A percentile compares a stretch with the other conserved stretches of the same genome.
These are phyloP conservation scores for Naganishia vaughanmartiniae DNA, from an alignment of 768 basidiomycete genomes.

Conservation along the genomic window DNA sequence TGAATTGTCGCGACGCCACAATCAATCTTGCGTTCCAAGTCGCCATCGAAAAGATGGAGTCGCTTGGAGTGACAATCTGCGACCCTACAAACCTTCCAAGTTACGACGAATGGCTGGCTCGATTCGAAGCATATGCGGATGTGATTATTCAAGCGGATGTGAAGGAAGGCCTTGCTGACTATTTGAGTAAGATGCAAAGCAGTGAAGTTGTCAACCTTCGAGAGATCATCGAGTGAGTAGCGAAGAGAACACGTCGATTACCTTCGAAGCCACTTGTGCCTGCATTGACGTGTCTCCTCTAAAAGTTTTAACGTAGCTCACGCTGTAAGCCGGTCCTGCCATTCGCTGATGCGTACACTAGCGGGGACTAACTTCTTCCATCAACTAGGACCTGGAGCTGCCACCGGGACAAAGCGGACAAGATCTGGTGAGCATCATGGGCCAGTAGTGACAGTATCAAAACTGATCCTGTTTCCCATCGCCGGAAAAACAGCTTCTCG, in stretches of 20 bases:
- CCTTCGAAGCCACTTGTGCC: neutral
- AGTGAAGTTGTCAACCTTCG: neutral
- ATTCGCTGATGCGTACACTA: too few relatives aligned
- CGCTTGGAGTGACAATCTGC: neutral
- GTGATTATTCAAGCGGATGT: neutral
- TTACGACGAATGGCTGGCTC: neutral
- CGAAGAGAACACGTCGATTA: neutral
- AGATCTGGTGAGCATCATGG: neutral
- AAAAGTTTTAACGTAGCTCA: neutral
- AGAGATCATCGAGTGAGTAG: constrained; percentile 22
- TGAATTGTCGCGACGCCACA: too few relatives aligned
- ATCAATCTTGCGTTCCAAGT: neutral
- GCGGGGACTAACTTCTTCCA: too few relatives aligned
- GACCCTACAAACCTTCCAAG: constrained; percentile 1
- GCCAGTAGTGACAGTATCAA: neutral
- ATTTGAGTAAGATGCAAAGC: neutral
- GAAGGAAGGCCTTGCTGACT: constrained; percentile 22
- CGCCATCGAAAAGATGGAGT: neutral
- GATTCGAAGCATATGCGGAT: too few relatives aligned
- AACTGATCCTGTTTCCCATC: neutral
- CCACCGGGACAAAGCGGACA: neutral
- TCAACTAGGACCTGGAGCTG: neutral
- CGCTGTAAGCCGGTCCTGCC: neutral
- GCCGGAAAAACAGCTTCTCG: neutral
- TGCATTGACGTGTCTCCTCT: too few relatives aligned